phyloP scores from a whole-genome alignment of 352 stramenopile species.

The Phytopythium montanum region DNA sequence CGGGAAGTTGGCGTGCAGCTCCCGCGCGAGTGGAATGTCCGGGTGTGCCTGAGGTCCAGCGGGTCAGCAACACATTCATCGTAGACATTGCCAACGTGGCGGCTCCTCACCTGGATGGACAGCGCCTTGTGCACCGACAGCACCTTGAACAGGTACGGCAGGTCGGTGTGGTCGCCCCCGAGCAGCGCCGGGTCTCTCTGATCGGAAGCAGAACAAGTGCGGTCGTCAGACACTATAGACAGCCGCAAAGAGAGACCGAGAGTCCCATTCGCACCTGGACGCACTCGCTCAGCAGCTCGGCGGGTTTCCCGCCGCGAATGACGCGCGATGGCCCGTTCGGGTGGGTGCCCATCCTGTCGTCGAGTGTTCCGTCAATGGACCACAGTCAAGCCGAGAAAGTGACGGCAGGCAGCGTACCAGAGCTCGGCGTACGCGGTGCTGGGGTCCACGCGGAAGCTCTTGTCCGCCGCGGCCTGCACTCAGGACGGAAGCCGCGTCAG shows the following conservation, averaged over 20 bases:
- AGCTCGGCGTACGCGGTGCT: slow-evolving; percentile 81
- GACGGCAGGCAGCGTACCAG: slow-evolving; percentile 48
- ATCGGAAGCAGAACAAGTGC: slow-evolving; percentile 8
- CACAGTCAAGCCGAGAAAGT: too few species aligned
- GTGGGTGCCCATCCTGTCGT: slow-evolving; percentile 92
- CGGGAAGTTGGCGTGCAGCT: slow-evolving; percentile 85
- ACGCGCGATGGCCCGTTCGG: slow-evolving; percentile 87
- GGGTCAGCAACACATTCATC: not conserved
- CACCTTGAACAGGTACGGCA: slow-evolving; percentile 99
- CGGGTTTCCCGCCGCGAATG: slow-evolving; percentile 29
- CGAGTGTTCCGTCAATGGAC: slow-evolving; percentile 1
- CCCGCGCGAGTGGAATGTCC: slow-evolving; percentile 70
- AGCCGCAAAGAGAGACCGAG: not conserved
- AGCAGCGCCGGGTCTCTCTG: slow-evolving; percentile 35
- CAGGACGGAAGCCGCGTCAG: not conserved
- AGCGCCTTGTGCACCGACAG: slow-evolving; percentile 96
- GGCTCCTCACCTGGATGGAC: slow-evolving; percentile 93
- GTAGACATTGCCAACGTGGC: too few species aligned
- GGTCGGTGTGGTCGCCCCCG: slow-evolving; percentile 47
- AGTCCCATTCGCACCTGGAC: slow-evolving; percentile 32
- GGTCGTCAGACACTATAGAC: not conserved
- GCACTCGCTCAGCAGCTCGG: slow-evolving; percentile 68
- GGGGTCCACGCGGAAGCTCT: slow-evolving; percentile 39
- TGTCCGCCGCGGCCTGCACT: slow-evolving; percentile 38
- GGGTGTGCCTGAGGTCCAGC: slow-evolving; percentile 55